Evolutionary conservation across 768 basidiomycete species (phyloP), one percentile per base, ranked within the genome.

Genomic region (Termitomyces sp.): DNA sequence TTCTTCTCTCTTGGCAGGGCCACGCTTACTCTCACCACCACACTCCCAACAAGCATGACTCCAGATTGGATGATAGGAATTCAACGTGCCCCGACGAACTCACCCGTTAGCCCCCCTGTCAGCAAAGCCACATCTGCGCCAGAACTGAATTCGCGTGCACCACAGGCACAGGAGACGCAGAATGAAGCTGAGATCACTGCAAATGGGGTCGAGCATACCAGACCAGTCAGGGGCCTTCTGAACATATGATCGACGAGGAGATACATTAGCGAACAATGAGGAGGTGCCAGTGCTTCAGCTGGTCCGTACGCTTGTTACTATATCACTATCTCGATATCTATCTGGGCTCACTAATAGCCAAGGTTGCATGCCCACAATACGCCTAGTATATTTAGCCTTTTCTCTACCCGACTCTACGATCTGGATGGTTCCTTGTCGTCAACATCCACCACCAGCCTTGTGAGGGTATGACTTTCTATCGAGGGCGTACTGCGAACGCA

Each of bases 1-100:
- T 65, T 65, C 48, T 65, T 63, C 50, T 62, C 63, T 5, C 58
- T 63, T 14, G 31, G 59, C n/a, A 59, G 29, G 32, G 53, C 69
- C 11, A 63, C 60, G 10, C 14, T 63, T 32, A 38, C 62, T 3
- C 32, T 61, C 32, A 61, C 61, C 14, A 48, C 53, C 41, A 61
- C 62, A 10, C 37, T 60, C 23, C 61, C 63, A 27, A 59, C 60
- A 16, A 58, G 21, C 17, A 25, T 16, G 21, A 44, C 44, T 14
- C 58, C 64, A 5, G 57, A 63, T 27, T 61, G 62, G 58, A 43
- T 53, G 49, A 51, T 43, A 38, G 53, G 59, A 25, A 53, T 58
- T 9, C 23, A 37, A 37, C 35, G 9, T 12, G 11, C 37, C 11
- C 17, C 50, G n/a, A 29, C 25, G 4, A 29, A 29, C n/a, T 1